phyloP scores from a whole-genome alignment of 768 basidiomycete genomes.

The Naganishia friedmannii region DNA sequence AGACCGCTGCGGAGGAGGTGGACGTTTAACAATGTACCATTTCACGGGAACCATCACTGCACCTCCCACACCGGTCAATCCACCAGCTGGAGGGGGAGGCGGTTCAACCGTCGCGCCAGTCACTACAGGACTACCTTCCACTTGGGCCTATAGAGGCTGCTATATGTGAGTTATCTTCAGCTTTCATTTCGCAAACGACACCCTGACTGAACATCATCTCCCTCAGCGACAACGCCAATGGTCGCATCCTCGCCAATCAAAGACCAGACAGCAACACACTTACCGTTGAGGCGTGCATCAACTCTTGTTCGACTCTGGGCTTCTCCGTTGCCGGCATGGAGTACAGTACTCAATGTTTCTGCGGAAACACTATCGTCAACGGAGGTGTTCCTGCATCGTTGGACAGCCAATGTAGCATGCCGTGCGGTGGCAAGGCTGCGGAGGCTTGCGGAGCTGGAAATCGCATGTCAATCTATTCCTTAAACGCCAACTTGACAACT shows the following conservation, averaged over 20 bases:
- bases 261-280: conserved; percentile 50
- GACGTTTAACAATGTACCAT: not conserved
- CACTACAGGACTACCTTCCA: conserved; percentile 62
- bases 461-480: conserved; percentile 66
- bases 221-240: conserved; percentile 51
- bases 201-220: conserved; percentile 22
- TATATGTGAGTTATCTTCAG: conserved; percentile 42
- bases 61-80: not conserved
- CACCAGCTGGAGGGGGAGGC: not conserved
- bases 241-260: conserved; percentile 1
- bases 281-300: not conserved
- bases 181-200: not conserved
- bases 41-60: not conserved
- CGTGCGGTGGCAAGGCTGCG: conserved; percentile 37
- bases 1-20: conserved; percentile 53
- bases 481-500: conserved; percentile 54
- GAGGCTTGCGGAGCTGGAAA: conserved; percentile 66
- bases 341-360: conserved; percentile 44
- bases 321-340: conserved; percentile 36
- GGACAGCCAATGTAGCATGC: conserved; percentile 39
- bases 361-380: conserved; percentile 39
- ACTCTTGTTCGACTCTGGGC: conserved; percentile 56
- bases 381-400: conserved; percentile 33
- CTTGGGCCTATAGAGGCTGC: conserved; percentile 68
- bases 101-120: conserved; percentile 55